Base-by-base conservation (phyloP, 768 basidiomycete species). In the Pleurotus salmoneostramineus region DNA sequence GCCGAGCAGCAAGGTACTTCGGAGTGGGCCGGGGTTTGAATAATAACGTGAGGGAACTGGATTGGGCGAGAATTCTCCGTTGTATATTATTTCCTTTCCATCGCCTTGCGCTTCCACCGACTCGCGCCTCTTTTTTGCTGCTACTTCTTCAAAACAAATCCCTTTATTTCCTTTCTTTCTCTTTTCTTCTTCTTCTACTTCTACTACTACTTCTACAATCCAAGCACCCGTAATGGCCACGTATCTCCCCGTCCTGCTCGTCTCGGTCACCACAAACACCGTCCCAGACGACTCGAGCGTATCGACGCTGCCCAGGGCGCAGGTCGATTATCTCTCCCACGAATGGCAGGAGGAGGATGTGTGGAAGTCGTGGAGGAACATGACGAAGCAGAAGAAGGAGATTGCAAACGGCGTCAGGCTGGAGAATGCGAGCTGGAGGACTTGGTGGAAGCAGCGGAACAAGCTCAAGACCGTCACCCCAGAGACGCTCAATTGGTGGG, bases 361-460 rank as follows among this genome's bases (percentile, higher is more conserved):
- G 8, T 97, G 94, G 93, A 87, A 91, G 56, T 91, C 89, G n/a
- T 99, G 96, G 96, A 82, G 95, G 63, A 93, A 87, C 69, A 98
- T 98, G 94, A 98, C 96, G 48, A 83, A 92, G 57, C 93, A 95
- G 79, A 99, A 98, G 84, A 91, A 96, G 69, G 96, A 94, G 74
- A 97, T 99, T 68, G 85, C 93, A 5, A 98, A 99, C 69, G 96
- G 96, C 48, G 80, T 89, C 49, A 79, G 96, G 50, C 83, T 99
- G 57, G 97, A 99, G 79, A 99, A 99, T 67, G 97, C 97, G 6
- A 93, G 90, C 60, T 99, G 96, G 96, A 78, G 96, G 43, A 98
- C 95, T 1, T 99, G 96, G 96, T 98, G 95, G 88, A 98, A 98
- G 75, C 95, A 98, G 82, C 80, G 96, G 61, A 97, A 97, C 66